Percentiles rank a stretch among this genome's conserved stretches.
These are phyloP conservation scores for Albatrellus ellisii DNA, from an alignment of 768 basidiomycete species.

Conservation along the genomic window DNA sequence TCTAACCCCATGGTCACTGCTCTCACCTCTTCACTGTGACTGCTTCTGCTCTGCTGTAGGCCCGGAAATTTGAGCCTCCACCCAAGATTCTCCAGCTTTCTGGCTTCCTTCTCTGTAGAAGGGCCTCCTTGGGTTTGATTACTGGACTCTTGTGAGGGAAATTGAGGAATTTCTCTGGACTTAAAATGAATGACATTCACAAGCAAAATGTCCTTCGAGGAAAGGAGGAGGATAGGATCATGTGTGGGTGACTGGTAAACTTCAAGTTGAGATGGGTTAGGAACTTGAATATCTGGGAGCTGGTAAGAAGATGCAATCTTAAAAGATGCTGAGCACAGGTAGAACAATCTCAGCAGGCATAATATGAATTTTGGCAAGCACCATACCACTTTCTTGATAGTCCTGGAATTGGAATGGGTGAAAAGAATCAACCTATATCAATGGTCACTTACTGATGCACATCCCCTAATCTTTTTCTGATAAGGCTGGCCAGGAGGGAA, in stretches of 20 bases:
- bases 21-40: too few relatives aligned
- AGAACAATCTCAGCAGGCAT: background rate
- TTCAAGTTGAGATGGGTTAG: conserved; percentile 25
- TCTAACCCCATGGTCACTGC: too few relatives aligned
- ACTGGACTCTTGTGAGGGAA: too few relatives aligned
- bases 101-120: too few relatives aligned
- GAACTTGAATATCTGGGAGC: conserved; percentile 26
- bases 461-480: conserved; percentile 26
- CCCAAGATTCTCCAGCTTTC: too few relatives aligned
- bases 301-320: conserved; percentile 38
- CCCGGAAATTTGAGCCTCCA: too few relatives aligned
- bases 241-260: conserved; percentile 25
- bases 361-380: background rate
- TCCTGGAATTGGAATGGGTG: conserved; percentile 30
- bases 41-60: too few relatives aligned
- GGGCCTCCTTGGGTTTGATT: too few relatives aligned
- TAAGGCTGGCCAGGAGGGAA: conserved; percentile 33
- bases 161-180: conserved; percentile 28
- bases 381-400: conserved; percentile 63
- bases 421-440: background rate
- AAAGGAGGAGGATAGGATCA: conserved; percentile 41
- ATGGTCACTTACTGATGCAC: conserved; percentile 37
- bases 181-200: conserved; percentile 32
- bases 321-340: conserved; percentile 40
- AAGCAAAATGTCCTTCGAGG: conserved; percentile 27